Base-by-base conservation (phyloP, 768 basidiomycete genomes). In the Epithele typhae region DNA sequence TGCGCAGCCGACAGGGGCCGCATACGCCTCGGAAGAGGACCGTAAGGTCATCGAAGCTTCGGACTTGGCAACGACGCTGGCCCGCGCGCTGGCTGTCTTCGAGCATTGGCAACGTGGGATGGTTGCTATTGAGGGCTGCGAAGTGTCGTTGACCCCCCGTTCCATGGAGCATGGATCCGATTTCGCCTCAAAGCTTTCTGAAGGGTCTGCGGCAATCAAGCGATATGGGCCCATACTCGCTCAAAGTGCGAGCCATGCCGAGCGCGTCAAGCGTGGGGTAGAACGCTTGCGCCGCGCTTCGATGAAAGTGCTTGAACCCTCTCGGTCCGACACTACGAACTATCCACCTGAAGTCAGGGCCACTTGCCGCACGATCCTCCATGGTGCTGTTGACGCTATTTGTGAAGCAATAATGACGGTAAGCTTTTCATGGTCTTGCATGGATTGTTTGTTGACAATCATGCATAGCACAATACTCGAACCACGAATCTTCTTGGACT, bases 251-350 rank as follows among this genome's bases (percentile, higher is more conserved):
- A 63, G 67, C 35, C 66, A 67, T n/a, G 71, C 75, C 18, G 71
- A 68, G 19, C 87, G 85, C 60, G 64, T 83, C 11, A 75, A 78
- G 41, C 73, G 83, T 21, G 76, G 80, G 0, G 51, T 87, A 10
- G 85, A 86, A 59, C 68, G 78, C 42, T 54, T 82, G 12, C 70
- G 83, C n/a, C 72, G 81, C 42, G 64, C 68, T 17, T 67, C 68
- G 11, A 55, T 78, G 27, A 77, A 74, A 38, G 52, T 71, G n/a
- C 43, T 84, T 15, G 82, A 83, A 33, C 34, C 51, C 4, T n/a
- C n/a, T n/a, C n/a, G n/a, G n/a, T n/a, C n/a, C n/a, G n/a, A n/a
- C n/a, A n/a, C n/a, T n/a, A n/a, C n/a, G n/a, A n/a, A n/a, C n/a
- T n/a, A n/a, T n/a, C 48, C 49, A 24, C 34, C 49, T 3, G 37